Evolutionary conservation across 495 filamentous ascomycete genomes (phyloP), one percentile per base, ranked within the genome.

Genomic region (Aspergillus haitiensis): DNA sequence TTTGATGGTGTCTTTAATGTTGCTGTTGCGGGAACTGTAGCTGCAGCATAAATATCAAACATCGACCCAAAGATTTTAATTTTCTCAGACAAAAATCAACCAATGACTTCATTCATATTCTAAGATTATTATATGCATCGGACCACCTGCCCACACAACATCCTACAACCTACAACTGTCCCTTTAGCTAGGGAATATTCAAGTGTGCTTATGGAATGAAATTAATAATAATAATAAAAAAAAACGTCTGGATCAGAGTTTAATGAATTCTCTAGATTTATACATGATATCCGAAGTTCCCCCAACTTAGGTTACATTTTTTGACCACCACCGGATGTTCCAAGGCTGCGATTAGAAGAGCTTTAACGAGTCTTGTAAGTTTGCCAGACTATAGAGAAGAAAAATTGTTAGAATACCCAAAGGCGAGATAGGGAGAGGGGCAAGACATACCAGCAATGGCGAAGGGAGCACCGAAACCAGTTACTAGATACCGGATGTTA

Each of bases 381-480:
- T 83, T 95, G 90, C 90, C 90, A 95, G 70, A 88, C 90, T 95
- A 69, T 52, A 71, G 58, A 18, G 54, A 54, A n/a, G 21, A 47
- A 46, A 64, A 52, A 35, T 54, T 49, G 65, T 76, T 68, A 76
- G 72, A 55, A 33, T 47, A 55, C 16, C 10, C 48, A 16, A 46
- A 27, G 9, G 27, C n/a, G 37, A n/a, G 16, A 5, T 15, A 13
- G 13, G 13, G 10, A 44, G 42, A 21, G 15, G 63, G 42, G 36
- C 56, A 61, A 37, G 69, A 78, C 91, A 75, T 83, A 95, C 91
- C 79, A 65, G 87, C 85, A 81, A 97, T 85, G 71, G 76, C 86
- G 78, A 96, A 93, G 57, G 93, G 93, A 64, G 82, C 60, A 69
- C 83, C 78, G 78, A 96, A 97, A 52, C 90, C 92, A 67, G 82